Evolutionary conservation across 768 basidiomycete genomes (phyloP).

Genomic region (Omphalotus guepiniiformis): DNA sequence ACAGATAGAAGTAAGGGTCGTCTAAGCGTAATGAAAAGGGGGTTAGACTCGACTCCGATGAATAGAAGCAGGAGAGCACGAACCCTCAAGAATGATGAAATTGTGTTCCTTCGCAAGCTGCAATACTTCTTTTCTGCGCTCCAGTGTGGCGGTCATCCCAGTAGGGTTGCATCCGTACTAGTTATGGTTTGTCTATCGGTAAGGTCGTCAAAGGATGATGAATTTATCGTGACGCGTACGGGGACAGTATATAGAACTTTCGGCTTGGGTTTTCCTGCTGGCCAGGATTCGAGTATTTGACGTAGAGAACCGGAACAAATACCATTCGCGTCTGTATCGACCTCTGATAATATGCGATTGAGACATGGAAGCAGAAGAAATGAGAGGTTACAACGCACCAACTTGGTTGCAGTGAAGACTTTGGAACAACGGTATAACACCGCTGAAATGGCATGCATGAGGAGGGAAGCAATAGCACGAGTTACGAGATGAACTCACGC

Average conservation of each 20-base stretch:
- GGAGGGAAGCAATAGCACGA: conserved; percentile 12
- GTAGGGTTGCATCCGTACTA: conserved; percentile 87
- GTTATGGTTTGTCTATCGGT: not conserved
- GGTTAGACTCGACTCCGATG: not conserved
- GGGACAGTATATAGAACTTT: conserved; percentile 80
- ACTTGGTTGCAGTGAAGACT: conserved; percentile 54
- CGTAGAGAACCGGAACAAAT: conserved; percentile 58
- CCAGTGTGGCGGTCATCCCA: conserved; percentile 69
- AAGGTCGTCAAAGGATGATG: conserved; percentile 8
- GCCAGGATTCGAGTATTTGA: conserved; percentile 70
- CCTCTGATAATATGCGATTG: conserved; percentile 43
- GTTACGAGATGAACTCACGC: conserved; percentile 39
- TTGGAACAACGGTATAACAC: conserved; percentile 61
- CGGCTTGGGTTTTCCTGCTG: conserved; percentile 62
- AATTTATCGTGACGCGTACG: conserved; percentile 32
- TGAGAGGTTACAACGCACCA: conserved; percentile 34
- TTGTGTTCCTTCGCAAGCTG: conserved; percentile 66
- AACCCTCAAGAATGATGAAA: conserved; percentile 84
- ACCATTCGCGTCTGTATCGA: conserved; percentile 73
- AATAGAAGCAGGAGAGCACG: conserved; percentile 10
- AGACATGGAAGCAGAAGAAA: not conserved
- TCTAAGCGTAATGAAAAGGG: conserved; percentile 36
- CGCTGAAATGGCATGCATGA: conserved; percentile 40
- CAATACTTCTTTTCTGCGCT: conserved; percentile 69
- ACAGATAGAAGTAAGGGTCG: conserved; percentile 77